Evolutionary conservation across 352 stramenopile genomes (phyloP).

Genomic region (Pythium volutum): DNA sequence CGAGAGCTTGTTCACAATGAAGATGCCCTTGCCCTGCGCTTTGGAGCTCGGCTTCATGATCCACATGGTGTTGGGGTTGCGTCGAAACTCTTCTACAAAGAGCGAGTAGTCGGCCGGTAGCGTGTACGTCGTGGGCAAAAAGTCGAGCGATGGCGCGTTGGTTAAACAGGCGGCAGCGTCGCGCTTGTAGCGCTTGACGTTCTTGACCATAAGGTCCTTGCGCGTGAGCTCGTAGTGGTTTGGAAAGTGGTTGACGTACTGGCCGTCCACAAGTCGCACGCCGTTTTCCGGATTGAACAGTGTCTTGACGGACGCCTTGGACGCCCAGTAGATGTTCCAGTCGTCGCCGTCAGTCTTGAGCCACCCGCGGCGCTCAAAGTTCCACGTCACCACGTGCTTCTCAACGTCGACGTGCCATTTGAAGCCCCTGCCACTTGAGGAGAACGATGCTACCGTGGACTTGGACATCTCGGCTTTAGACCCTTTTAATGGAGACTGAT

Average conservation of each 20-base stretch:
- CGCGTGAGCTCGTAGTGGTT: slow-evolving; percentile 92
- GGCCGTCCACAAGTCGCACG: slow-evolving; percentile 51
- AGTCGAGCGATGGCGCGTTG: slow-evolving; percentile 47
- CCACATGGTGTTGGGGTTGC: slow-evolving; percentile 88
- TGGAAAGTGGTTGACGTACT: slow-evolving; percentile 86
- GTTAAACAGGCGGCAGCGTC: slow-evolving; percentile 31
- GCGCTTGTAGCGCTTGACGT: slow-evolving; percentile 90
- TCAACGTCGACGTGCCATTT: slow-evolving; percentile 68
- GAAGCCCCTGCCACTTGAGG: slow-evolving; percentile 24
- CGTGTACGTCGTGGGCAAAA: slow-evolving; percentile 91
- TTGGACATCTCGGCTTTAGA: not conserved
- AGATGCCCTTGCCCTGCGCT: slow-evolving; percentile 92
- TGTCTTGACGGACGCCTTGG: slow-evolving; percentile 82
- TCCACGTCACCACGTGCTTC: slow-evolving; percentile 82
- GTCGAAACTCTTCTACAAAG: slow-evolving; percentile 90
- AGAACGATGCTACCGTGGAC: not conserved
- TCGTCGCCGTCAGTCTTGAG: slow-evolving; percentile 80
- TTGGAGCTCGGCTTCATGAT: slow-evolving; percentile 93
- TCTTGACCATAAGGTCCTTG: slow-evolving; percentile 95
- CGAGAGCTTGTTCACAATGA: slow-evolving; percentile 92
- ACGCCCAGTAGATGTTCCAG: slow-evolving; percentile 94
- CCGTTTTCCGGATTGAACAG: slow-evolving; percentile 89
- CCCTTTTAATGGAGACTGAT: too few relatives aligned
- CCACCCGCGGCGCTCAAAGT: slow-evolving; percentile 84
- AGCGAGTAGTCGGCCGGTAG: slow-evolving; percentile 92